Evolutionary conservation across 495 filamentous ascomycete species (phyloP).

Genomic region (Aspergillus conjunctus): DNA sequence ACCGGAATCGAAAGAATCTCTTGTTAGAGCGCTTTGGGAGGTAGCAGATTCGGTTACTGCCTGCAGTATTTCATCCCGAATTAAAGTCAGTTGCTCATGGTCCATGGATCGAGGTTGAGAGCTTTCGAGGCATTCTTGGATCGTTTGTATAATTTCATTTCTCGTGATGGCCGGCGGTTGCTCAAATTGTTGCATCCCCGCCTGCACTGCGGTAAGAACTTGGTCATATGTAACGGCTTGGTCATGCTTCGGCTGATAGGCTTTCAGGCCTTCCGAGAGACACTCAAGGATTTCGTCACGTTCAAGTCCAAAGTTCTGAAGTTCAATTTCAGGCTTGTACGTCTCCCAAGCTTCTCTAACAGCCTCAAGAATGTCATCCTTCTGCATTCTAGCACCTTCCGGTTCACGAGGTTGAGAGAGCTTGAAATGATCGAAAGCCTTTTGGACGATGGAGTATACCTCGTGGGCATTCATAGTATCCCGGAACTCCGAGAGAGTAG

Average conservation of each 20-base stretch:
- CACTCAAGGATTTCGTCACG: conserved; percentile 85
- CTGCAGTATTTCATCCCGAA: conserved; percentile 46
- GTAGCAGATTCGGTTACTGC: conserved; percentile 41
- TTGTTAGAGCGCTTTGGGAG: conserved; percentile 50
- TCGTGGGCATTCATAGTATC: conserved; percentile 69
- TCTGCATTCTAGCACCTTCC: conserved; percentile 51
- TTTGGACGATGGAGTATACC: conserved; percentile 77
- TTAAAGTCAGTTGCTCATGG: conserved; percentile 34
- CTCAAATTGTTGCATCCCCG: conserved; percentile 77
- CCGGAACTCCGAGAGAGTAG: conserved; percentile 50
- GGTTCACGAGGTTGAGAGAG: conserved; percentile 41
- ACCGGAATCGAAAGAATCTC: conserved; percentile 51
- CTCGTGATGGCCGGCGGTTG: conserved; percentile 67
- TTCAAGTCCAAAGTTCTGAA: conserved; percentile 86
- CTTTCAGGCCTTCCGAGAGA: conserved; percentile 77
- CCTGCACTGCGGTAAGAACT: conserved; percentile 77
- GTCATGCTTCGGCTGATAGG: conserved; percentile 64
- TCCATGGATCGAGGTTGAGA: conserved; percentile 29
- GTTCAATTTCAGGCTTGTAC: conserved; percentile 87
- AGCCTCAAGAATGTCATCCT: conserved; percentile 81
- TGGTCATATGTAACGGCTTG: conserved; percentile 71
- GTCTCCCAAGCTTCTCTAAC: conserved; percentile 87
- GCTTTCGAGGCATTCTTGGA: conserved; percentile 67
- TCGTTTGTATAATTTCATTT: conserved; percentile 74
- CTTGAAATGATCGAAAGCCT: conserved; percentile 69